These are phyloP conservation scores for Aspergillus hortae DNA, from an alignment of 2,329 filamentous ascomycete genomes.

Conservation along the genomic window DNA sequence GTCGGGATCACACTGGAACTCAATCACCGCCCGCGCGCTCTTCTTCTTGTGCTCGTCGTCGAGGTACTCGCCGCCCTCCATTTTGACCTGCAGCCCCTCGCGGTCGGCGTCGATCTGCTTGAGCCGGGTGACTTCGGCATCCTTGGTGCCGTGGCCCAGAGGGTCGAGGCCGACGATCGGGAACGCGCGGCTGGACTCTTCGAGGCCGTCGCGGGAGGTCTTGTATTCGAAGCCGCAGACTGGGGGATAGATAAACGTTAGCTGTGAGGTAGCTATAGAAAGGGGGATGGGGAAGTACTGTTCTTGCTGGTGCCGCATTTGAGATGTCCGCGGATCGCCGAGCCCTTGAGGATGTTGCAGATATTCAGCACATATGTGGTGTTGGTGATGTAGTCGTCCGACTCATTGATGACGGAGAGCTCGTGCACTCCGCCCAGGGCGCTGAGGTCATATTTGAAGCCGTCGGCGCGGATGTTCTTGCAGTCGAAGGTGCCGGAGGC, in stretches of 20 bases:
- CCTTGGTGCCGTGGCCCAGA: constrained; percentile 45
- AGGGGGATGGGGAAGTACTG: constrained; percentile 21
- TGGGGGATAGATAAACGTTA: constrained; percentile 26
- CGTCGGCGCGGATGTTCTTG: constrained; percentile 31
- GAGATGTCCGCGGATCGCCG: constrained; percentile 21
- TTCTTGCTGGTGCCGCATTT: constrained; percentile 34
- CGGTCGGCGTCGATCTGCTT: constrained; percentile 63
- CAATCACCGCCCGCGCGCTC: constrained; percentile 61
- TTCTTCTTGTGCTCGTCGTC: constrained; percentile 57
- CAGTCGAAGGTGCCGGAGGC: constrained; percentile 36
- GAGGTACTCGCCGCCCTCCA: constrained; percentile 58
- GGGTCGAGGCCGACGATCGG: constrained; percentile 72
- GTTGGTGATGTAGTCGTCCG: constrained; percentile 25
- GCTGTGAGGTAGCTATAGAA: not conserved
- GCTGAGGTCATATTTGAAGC: constrained; percentile 38
- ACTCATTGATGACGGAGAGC: constrained; percentile 28
- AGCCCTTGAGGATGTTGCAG: constrained; percentile 28
- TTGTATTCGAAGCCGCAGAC: constrained; percentile 72
- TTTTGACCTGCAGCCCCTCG: constrained; percentile 68
- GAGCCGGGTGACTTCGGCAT: constrained; percentile 64
- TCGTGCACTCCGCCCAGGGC: constrained; percentile 37
- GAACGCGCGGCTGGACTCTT: constrained; percentile 56
- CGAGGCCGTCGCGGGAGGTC: constrained; percentile 46
- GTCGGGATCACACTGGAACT: constrained; percentile 76
- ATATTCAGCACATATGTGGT: constrained; percentile 38